Base-by-base conservation (phyloP, 2,329 filamentous ascomycete genomes). In the Nothophoma quercina region DNA sequence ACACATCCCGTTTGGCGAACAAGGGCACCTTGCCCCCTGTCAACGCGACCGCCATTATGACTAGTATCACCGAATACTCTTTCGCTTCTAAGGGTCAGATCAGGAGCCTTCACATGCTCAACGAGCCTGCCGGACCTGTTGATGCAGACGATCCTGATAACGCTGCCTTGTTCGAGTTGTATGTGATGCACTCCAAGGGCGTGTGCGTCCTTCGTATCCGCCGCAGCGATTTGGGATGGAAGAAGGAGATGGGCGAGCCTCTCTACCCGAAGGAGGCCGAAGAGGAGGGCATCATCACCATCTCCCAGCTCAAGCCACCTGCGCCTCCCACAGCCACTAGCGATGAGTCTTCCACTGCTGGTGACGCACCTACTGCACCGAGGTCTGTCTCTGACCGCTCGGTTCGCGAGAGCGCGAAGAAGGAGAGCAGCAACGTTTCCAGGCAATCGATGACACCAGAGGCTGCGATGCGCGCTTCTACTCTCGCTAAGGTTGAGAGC, bases 171-270 rank as follows among this genome's bases (percentile, higher is more conserved):
- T 98, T 99, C 68, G 95, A 99, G 78, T 82, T 99, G 8, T 99
- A 99, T 72, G 89, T 91, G 25, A 96, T 97, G 88, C 93, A 99
- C 75, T 97, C 95, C 9, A 96, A 92, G 77, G 95, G 95, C 56
- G 92, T 98, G n/a, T 93, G 93, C 15, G 93, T 90, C 65, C 74
- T 98, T 45, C 87, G 87, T 59, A 86, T 99, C 72, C 93, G 89
- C 73, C 91, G 93, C 71, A 85, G 88, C 43, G 93, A 98, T 75
- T 81, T 99, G 40, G 95, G 96, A 23, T 98, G 93, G 93, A 89
- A 88, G 63, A 85, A 86, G 63, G 91, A 97, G 57, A 48, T 53
- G 34, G 93, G 92, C 76, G 96, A 96, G 79, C 90, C 96, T 45
- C 80, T 96, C 30, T 80, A 88, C 46, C 83, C 89, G 0, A 85